Evolutionary conservation across 2,329 filamentous ascomycete genomes (phyloP).

Genomic region (Paradendryphiella salina): DNA sequence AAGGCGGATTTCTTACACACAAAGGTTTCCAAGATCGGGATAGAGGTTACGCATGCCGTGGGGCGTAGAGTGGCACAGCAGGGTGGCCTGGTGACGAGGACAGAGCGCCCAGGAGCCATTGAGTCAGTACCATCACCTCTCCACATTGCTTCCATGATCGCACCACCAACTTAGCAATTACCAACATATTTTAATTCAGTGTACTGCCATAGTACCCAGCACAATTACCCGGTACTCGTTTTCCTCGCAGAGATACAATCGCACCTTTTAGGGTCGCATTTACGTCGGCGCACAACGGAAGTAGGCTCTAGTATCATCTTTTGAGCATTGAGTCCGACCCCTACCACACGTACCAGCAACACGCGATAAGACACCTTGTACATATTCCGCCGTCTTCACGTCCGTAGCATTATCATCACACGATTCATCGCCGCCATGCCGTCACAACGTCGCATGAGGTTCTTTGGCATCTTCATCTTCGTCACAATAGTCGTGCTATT

Average conservation of each 20-base stretch:
- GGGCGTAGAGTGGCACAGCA: slow-evolving; percentile 2
- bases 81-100: slow-evolving; percentile 7
- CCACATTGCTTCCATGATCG: slow-evolving; percentile 12
- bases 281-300: neutral
- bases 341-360: neutral
- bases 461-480: slow-evolving; percentile 66
- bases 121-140: slow-evolving; percentile 14
- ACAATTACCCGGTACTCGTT: slow-evolving; percentile 1
- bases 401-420: slow-evolving; percentile 6
- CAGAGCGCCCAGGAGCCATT: neutral
- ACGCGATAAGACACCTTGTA: neutral
- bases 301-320: slow-evolving; percentile 3
- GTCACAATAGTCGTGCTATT: slow-evolving; percentile 68
- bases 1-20: neutral
- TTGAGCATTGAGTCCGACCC: neutral
- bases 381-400: neutral
- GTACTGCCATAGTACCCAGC: slow-evolving; percentile 1
- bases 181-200: slow-evolving; percentile 6
- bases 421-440: slow-evolving; percentile 35
- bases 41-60: too few species aligned
- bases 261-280: neutral
- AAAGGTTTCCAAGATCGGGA: too few species aligned
- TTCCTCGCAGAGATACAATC: neutral
- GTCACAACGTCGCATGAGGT: slow-evolving; percentile 65
- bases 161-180: slow-evolving; percentile 2